These are phyloP conservation scores for Russula olivacea DNA, from an alignment of 768 basidiomycete genomes.

Conservation along the genomic window DNA sequence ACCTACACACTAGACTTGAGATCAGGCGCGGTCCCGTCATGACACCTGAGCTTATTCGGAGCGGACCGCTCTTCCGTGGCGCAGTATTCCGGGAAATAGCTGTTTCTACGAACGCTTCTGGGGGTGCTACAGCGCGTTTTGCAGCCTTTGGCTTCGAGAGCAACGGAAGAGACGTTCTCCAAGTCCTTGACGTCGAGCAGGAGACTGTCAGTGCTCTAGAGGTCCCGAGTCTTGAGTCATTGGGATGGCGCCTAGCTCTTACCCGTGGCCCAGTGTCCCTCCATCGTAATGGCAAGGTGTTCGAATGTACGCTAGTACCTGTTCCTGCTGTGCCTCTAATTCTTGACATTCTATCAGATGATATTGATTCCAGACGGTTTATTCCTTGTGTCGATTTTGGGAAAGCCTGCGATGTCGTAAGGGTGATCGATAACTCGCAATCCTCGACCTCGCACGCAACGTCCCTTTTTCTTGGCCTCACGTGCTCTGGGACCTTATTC, in stretches of 20 bases:
- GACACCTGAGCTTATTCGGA: constrained; percentile 45
- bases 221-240: constrained; percentile 10
- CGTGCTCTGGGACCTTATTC: constrained; percentile 14
- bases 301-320: constrained; percentile 15
- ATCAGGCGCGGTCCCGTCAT: constrained; percentile 54
- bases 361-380: constrained; percentile 4
- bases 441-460: not conserved
- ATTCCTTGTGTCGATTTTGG: constrained; percentile 13
- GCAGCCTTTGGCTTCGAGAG: constrained; percentile 15
- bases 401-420: constrained; percentile 11
- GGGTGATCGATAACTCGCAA: not conserved
- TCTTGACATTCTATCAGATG: constrained; percentile 6
- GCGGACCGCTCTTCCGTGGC: constrained; percentile 16
- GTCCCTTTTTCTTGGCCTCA: constrained; percentile 17
- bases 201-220: not conserved
- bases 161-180: constrained; percentile 11
- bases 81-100: constrained; percentile 21
- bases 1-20: constrained; percentile 55
- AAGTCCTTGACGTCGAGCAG: constrained; percentile 8
- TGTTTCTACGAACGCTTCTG: constrained; percentile 6
- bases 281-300: constrained; percentile 20
- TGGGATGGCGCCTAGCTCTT: constrained; percentile 32
- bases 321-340: not conserved
- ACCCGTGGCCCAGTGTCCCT: constrained; percentile 4
- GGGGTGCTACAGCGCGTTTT: constrained; percentile 3